These are phyloP conservation scores for Colletotrichum chrysophilum DNA, from an alignment of 2,329 filamentous ascomycete species.

Conservation along the genomic window DNA sequence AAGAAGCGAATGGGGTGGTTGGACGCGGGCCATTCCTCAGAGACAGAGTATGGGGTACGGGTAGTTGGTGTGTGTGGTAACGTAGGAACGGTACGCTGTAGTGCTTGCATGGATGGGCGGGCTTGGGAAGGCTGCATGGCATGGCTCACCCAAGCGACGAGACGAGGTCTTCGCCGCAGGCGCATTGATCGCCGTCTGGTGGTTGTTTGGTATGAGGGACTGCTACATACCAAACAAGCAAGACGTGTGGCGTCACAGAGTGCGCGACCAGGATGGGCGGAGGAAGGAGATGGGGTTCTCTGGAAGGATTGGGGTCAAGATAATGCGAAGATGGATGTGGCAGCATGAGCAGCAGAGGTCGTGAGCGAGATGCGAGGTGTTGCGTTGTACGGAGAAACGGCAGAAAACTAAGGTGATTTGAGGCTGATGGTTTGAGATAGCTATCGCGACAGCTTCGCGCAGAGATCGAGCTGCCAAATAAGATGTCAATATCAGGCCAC, in stretches of 20 bases:
- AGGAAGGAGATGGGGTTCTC: neutral
- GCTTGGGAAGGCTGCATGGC: neutral
- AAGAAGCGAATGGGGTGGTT: neutral
- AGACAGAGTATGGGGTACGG: neutral
- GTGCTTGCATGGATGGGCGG: constrained; percentile 3
- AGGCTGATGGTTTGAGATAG: constrained; percentile 19
- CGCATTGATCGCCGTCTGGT: constrained; percentile 7
- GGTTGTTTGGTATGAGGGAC: neutral
- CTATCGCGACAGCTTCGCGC: constrained; percentile 3
- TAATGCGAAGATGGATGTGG: neutral
- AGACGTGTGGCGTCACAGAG: constrained; percentile 18
- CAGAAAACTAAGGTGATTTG: neutral
- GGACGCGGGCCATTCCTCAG: neutral
- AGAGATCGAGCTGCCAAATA: constrained; percentile 20
- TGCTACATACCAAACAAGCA: neutral
- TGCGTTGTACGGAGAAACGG: neutral
- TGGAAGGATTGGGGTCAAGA: neutral
- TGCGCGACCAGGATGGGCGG: neutral
- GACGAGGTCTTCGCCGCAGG: neutral
- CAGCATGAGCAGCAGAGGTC: neutral
- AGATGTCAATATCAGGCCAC: constrained; percentile 17
- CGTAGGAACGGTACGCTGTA: neutral
- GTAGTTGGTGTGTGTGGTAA: neutral
- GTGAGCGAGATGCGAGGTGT: neutral
- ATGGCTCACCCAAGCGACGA: neutral